phyloP scores from a whole-genome alignment of 108 stramenopile genomes.

The Discostella stelligeroides region DNA sequence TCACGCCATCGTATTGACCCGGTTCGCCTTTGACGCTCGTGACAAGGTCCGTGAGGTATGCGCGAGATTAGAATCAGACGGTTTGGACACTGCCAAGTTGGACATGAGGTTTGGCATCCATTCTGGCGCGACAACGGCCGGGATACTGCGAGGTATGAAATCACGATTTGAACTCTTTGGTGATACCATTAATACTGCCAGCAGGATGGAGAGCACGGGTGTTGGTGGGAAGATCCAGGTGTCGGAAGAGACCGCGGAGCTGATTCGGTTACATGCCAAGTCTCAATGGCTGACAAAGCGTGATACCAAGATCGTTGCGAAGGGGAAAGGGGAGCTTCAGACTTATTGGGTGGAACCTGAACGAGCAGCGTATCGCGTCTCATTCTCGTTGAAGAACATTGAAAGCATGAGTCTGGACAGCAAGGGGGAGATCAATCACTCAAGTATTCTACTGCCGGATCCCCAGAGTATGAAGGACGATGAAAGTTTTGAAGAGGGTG shows the following conservation, averaged over 20 bases:
- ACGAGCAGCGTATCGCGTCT: conserved; percentile 8
- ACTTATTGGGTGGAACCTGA: conserved; percentile 58
- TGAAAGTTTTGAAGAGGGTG: neutral
- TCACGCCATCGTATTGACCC: conserved; percentile 51
- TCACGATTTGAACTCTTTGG: conserved; percentile 65
- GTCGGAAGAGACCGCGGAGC: conserved; percentile 57
- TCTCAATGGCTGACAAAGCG: conserved; percentile 52
- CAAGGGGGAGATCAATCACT: neutral
- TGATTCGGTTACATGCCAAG: conserved; percentile 36
- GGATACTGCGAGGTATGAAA: conserved; percentile 61
- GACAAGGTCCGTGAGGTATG: conserved; percentile 50
- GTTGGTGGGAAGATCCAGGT: conserved; percentile 53
- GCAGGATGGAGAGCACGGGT: conserved; percentile 66
- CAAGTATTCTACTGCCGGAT: no score
- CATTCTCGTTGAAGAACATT: conserved; percentile 10
- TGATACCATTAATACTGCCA: conserved; percentile 67
- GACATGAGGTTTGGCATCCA: conserved; percentile 63
- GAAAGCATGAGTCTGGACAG: neutral
- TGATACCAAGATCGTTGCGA: conserved; percentile 46
- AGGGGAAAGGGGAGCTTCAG: conserved; percentile 62
- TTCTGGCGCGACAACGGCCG: conserved; percentile 63
- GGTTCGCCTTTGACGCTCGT: conserved; percentile 49
- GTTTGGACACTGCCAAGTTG: conserved; percentile 60
- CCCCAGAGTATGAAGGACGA: neutral
- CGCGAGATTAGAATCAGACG: conserved; percentile 44